Evolutionary conservation across 139 green algal species (phyloP).

Genomic region (Tetratostichococcus sp.): DNA sequence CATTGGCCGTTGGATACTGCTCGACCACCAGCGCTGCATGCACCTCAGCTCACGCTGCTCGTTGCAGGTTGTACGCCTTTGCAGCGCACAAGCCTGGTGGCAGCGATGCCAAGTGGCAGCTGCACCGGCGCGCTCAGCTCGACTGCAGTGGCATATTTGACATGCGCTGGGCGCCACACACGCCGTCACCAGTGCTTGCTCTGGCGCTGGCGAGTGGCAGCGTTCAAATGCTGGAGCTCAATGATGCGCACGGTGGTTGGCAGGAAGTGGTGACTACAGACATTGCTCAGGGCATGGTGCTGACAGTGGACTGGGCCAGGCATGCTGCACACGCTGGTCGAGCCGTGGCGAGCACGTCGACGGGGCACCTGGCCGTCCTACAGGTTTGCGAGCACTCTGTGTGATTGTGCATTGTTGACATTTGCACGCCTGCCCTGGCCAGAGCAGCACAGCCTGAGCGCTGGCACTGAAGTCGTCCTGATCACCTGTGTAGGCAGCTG

Average conservation of each 20-base stretch:
- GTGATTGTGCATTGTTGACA: too few relatives aligned
- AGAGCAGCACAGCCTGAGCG: too few relatives aligned
- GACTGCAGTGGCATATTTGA: constrained; percentile 16
- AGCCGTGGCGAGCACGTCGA: constrained; percentile 3
- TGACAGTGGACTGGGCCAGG: constrained; percentile 4
- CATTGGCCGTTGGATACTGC: too few relatives aligned
- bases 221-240: background rate
- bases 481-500: background rate
- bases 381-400: background rate
- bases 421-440: too few relatives aligned
- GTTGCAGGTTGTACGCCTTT: background rate
- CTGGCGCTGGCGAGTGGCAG: constrained; percentile 8
- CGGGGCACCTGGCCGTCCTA: background rate
- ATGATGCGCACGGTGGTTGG: background rate
- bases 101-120: background rate
- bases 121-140: background rate
- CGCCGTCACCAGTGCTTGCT: background rate
- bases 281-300: background rate
- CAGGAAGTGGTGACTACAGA: background rate
- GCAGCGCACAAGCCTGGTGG: too few relatives aligned
- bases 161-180: constrained; percentile 6
- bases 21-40: too few relatives aligned
- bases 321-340: background rate
- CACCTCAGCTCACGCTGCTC: background rate
- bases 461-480: background rate